Base-by-base conservation (phyloP, 2,329 filamentous ascomycete species). In the Aspergillus arachidicola region DNA sequence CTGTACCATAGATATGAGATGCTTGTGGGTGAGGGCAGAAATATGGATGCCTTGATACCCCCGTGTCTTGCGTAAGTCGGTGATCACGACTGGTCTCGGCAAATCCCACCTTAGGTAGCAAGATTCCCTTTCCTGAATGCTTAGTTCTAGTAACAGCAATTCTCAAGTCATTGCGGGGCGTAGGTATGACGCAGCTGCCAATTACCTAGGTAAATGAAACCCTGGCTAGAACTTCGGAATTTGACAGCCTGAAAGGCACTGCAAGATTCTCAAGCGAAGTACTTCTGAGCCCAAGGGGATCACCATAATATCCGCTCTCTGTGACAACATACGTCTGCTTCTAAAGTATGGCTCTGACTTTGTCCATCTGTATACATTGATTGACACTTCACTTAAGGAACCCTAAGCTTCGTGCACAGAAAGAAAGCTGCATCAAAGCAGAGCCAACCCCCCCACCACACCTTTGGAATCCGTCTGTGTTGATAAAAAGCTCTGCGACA, bases 41-140 rank as follows among this genome's bases (percentile, higher is more conserved):
- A 55, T 55, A 55, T 55, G 51, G 51, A 38, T 38, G 51, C 51
- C 51, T 55, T 55, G 32, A 26, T 36, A 23, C 30, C 32, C 19
- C 16, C 9, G n/a, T 36, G 34, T 55, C 32, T 38, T 38, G 51
- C 51, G 51, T 55, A 58, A 26, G 45, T 36, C 45, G n/a, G 12
- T 9, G 57, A 21, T 23, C 16, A 34, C 30, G 53, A 60, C 28
- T n/a, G 30, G 28, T 28, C 23, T 48, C 26, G 28, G 14, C 26
- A 7, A 51, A 32, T n/a, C 26, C 48, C 28, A 32, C 16, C 7
- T n/a, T 32, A 51, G 48, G 48, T 51, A 51, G 48, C 26, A 51
- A n/a, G 16, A 51, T 51, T 51, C 19, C 4, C 4, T 4, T 34
- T 50, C 9, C 12, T 28, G 26, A 19, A 50, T 50, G 26, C 16